phyloP scores from a whole-genome alignment of 2,329 filamentous ascomycete genomes.

The Neonectria sp. region DNA sequence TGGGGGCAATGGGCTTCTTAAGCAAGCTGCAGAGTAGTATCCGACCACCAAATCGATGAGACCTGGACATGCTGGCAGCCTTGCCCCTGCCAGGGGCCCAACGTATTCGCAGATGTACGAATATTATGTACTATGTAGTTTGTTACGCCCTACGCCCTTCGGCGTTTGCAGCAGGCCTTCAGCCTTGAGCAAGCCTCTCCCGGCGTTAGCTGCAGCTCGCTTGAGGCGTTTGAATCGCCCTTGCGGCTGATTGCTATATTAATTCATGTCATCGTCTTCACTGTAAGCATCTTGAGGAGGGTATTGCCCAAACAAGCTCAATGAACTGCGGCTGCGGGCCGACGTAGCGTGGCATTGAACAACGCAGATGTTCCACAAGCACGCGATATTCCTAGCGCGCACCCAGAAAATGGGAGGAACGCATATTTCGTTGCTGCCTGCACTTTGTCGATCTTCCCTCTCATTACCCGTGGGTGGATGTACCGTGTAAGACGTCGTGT shows the following conservation, averaged over 20 bases:
- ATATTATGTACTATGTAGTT: neutral
- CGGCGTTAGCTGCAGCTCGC: neutral
- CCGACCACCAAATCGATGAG: constrained; percentile 31
- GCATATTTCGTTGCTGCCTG: neutral
- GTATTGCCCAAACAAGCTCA: neutral
- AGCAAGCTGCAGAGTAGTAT: constrained; percentile 12
- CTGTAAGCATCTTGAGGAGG: neutral
- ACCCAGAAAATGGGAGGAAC: neutral
- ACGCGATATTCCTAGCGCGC: neutral
- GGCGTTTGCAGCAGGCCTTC: neutral
- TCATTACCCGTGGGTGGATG: neutral
- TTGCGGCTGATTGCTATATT: neutral
- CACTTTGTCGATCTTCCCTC: neutral
- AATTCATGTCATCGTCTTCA: neutral
- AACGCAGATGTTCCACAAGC: neutral
- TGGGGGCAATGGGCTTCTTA: neutral
- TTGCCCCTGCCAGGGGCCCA: constrained; percentile 4
- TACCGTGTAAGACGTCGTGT: neutral
- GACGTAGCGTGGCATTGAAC: neutral
- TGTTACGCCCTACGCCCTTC: neutral
- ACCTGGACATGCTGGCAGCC: neutral
- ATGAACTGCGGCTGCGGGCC: neutral
- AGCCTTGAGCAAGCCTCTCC: neutral
- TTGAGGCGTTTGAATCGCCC: neutral
- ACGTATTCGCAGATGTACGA: neutral